Evolutionary conservation across 768 basidiomycete species (phyloP).

Genomic region (Boletus speciosus): DNA sequence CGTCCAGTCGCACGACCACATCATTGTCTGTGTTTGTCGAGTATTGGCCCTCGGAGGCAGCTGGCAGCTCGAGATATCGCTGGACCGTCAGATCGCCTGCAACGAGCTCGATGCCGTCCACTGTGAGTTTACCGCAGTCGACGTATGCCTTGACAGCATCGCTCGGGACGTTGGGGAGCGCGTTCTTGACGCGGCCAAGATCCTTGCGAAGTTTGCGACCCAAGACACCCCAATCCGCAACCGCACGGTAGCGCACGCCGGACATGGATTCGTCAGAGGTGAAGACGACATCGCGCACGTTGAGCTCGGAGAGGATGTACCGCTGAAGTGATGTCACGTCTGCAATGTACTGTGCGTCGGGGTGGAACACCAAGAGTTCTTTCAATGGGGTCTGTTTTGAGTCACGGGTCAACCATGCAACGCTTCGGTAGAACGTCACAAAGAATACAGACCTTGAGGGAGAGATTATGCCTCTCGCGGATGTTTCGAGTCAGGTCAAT

Average conservation of each 20-base stretch:
- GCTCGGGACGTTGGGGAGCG: slow-evolving; percentile 75
- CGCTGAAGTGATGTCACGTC: slow-evolving; percentile 82
- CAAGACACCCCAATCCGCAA: slow-evolving; percentile 93
- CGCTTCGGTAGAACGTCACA: not conserved
- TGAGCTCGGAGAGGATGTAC: slow-evolving; percentile 93
- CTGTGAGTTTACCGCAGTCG: slow-evolving; percentile 67
- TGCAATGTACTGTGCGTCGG: slow-evolving; percentile 74
- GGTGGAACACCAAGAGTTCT: slow-evolving; percentile 92
- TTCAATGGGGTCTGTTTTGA: slow-evolving; percentile 75
- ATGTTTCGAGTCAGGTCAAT: slow-evolving; percentile 89
- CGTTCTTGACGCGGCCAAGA: slow-evolving; percentile 83
- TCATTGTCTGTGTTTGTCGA: slow-evolving; percentile 91
- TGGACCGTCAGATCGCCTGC: slow-evolving; percentile 90
- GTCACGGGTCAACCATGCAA: not conserved
- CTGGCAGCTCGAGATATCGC: slow-evolving; percentile 81
- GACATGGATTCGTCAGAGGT: slow-evolving; percentile 83
- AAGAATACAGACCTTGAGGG: slow-evolving; percentile 69
- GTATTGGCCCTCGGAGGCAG: slow-evolving; percentile 57
- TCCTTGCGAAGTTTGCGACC: slow-evolving; percentile 94
- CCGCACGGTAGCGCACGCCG: slow-evolving; percentile 86
- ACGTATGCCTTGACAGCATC: slow-evolving; percentile 80
- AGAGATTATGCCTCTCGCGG: slow-evolving; percentile 81
- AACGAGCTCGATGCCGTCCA: slow-evolving; percentile 87
- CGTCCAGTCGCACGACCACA: slow-evolving; percentile 90
- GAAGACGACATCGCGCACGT: slow-evolving; percentile 87